phyloP scores from a whole-genome alignment of 192 early-diverging fungal species.

The Coemansia sp. region DNA sequence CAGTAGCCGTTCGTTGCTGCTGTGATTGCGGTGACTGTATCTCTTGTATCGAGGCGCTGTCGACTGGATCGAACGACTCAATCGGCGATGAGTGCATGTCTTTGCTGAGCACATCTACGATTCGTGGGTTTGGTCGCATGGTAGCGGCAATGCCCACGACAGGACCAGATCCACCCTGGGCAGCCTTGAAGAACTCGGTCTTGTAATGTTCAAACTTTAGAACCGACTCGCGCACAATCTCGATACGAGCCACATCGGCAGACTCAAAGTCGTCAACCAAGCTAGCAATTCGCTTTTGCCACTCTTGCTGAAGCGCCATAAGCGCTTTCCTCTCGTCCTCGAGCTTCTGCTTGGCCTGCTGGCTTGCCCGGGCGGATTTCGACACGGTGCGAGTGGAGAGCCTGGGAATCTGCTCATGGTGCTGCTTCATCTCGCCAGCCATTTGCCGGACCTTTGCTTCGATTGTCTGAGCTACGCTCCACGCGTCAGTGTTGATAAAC shows the following conservation, averaged over 20 bases:
- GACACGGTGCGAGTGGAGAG: conserved; percentile 34
- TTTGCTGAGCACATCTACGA: conserved; percentile 21
- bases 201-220: conserved; percentile 46
- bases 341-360: conserved; percentile 32
- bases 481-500: conserved; percentile 24
- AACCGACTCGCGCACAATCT: conserved; percentile 32
- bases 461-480: conserved; percentile 21
- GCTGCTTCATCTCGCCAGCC: conserved; percentile 28
- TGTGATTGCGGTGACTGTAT: background rate
- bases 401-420: conserved; percentile 44
- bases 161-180: conserved; percentile 2
- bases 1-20: background rate
- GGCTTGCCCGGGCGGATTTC: conserved; percentile 33
- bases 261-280: conserved; percentile 44
- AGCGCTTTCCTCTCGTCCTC: conserved; percentile 32
- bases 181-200: conserved; percentile 31
- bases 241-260: conserved; percentile 37
- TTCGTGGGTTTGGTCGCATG: conserved; percentile 4
- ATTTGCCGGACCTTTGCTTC: conserved; percentile 16
- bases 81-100: background rate
- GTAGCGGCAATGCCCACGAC: conserved; percentile 14
- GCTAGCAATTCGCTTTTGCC: conserved; percentile 29
- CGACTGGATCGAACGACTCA: background rate
- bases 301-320: conserved; percentile 33
- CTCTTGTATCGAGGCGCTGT: background rate